Percentiles rank a stretch among this genome's conserved stretches.
These are phyloP conservation scores for Termitomyces titanicus DNA, from an alignment of 768 basidiomycete species.

Conservation along the genomic window DNA sequence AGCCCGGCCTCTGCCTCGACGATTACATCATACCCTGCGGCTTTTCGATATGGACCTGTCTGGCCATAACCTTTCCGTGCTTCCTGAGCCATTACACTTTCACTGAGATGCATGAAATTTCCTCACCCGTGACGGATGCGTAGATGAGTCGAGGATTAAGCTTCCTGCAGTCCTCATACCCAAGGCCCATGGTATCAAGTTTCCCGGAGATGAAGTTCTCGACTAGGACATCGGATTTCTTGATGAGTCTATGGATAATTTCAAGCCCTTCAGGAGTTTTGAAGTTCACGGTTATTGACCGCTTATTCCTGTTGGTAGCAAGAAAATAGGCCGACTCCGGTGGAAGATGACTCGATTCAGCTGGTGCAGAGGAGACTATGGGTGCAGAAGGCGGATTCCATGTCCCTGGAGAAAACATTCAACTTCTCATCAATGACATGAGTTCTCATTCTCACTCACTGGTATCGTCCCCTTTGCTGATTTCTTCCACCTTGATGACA, in stretches of 20 bases:
- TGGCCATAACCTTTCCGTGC: constrained; percentile 49
- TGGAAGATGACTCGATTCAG: constrained; percentile 60
- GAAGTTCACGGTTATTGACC: constrained; percentile 87
- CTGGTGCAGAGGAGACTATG: constrained; percentile 41
- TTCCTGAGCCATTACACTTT: not conserved
- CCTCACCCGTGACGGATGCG: constrained; percentile 80
- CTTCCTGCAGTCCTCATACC: constrained; percentile 75
- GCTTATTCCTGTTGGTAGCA: constrained; percentile 83
- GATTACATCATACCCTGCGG: constrained; percentile 86
- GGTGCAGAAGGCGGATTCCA: constrained; percentile 67
- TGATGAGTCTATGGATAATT: constrained; percentile 68
- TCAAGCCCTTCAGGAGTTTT: constrained; percentile 75
- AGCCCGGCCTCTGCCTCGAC: constrained; percentile 90
- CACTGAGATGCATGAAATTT: not conserved
- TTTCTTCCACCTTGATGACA: constrained; percentile 89
- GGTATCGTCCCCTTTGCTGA: constrained; percentile 84
- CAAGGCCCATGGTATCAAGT: constrained; percentile 78
- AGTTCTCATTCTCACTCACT: constrained; percentile 8
- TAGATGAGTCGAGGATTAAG: constrained; percentile 84
- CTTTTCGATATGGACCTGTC: constrained; percentile 80
- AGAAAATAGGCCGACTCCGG: constrained; percentile 94
- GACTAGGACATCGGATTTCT: constrained; percentile 78
- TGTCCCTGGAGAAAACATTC: constrained; percentile 39
- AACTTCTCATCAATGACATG: constrained; percentile 6
- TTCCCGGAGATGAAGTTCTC: constrained; percentile 90